Percentiles rank a stretch among this genome's conserved stretches.
phyloP scores from a whole-genome alignment of 805 yeast species.

The Starmera amethionina region DNA sequence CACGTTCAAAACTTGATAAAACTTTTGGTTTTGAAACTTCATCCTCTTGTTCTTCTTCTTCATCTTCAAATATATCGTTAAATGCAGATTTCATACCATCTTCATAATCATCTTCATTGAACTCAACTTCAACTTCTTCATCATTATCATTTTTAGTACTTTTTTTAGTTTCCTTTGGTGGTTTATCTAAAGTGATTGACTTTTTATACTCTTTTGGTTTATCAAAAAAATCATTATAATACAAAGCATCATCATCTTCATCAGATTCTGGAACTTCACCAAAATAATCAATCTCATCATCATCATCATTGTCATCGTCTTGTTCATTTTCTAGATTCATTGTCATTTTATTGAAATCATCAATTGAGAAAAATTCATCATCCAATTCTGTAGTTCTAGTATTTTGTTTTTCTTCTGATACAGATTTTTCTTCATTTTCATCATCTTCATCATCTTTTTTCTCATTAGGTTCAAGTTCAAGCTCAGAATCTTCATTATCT shows the following conservation, averaged over 20 bases:
- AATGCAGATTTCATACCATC: constrained; percentile 47
- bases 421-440: constrained; percentile 19
- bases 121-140: constrained; percentile 28
- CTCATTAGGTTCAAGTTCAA: constrained; percentile 17
- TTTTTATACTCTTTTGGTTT: constrained; percentile 13
- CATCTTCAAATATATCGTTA: constrained; percentile 31
- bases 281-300: constrained; percentile 37
- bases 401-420: constrained; percentile 18
- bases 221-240: constrained; percentile 59
- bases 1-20: constrained; percentile 73
- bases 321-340: constrained; percentile 48
- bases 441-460: constrained; percentile 19
- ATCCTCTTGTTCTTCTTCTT: constrained; percentile 15
- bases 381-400: constrained; percentile 60
- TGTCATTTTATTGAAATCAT: constrained; percentile 72
- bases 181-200: neutral
- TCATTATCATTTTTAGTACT: constrained; percentile 22
- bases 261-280: constrained; percentile 34
- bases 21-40: constrained; percentile 18
- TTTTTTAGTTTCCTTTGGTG: constrained; percentile 4
- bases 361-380: constrained; percentile 78
- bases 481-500: constrained; percentile 17
- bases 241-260: constrained; percentile 45
- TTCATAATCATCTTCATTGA: constrained; percentile 50
- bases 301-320: constrained; percentile 35